phyloP scores from a whole-genome alignment of 495 filamentous ascomycete genomes.

The Aspergillus baeticus region DNA sequence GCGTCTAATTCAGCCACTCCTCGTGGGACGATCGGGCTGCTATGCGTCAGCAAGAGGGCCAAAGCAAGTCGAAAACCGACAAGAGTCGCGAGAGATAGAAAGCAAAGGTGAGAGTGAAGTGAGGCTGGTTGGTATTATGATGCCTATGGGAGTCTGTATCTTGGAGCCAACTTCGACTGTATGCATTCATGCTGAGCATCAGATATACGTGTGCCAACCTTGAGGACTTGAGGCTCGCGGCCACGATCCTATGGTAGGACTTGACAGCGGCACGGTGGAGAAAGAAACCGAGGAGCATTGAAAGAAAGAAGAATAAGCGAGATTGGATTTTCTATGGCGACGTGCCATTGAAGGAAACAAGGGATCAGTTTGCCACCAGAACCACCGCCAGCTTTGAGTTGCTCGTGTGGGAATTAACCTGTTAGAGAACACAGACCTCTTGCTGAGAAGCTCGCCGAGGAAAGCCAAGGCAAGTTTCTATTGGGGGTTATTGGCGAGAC shows the following conservation, averaged over 20 bases:
- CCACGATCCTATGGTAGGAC: background rate
- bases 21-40: conserved; percentile 23
- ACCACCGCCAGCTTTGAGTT: background rate
- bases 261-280: background rate
- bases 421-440: conserved; percentile 20
- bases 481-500: conserved; percentile 5
- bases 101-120: background rate
- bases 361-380: conserved; percentile 10
- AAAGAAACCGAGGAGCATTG: background rate
- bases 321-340: background rate
- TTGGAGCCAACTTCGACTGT: background rate
- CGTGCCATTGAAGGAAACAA: background rate
- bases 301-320: background rate
- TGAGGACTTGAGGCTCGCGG: background rate
- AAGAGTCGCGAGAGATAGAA: background rate
- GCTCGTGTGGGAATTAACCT: conserved; percentile 12
- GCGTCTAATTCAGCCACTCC: conserved; percentile 21
- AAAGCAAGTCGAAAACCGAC: background rate
- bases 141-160: background rate
- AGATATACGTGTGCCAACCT: too few species aligned
- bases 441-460: conserved; percentile 12
- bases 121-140: too few species aligned
- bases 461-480: conserved; percentile 5
- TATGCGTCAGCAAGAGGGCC: conserved; percentile 15
- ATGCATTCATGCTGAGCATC: background rate